A percentile compares a stretch with the other conserved stretches of the same genome.
Conservation (phyloP, 805 yeast genomes). For the Lipomyces mesembrius region DNA sequence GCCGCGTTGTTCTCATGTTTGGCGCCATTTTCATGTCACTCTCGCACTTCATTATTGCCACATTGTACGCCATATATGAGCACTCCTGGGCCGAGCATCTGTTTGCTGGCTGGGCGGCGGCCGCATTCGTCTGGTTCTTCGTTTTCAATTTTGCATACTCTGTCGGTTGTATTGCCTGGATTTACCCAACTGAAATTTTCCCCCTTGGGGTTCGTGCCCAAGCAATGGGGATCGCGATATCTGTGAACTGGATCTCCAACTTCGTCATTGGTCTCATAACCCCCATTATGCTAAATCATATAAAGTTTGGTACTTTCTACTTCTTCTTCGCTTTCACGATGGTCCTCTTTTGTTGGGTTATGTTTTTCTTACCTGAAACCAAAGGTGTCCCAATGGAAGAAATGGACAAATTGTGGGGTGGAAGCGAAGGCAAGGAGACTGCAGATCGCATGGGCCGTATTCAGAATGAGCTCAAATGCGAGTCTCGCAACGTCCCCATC, state of each 20-base stretch:
- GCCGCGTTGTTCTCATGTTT: constrained; percentile 62
- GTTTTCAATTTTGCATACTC: constrained; percentile 41
- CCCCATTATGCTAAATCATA: constrained; percentile 52
- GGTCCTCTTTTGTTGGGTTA: constrained; percentile 61
- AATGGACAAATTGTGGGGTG: constrained; percentile 67
- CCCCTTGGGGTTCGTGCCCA: constrained; percentile 72
- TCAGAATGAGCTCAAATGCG: constrained; percentile 16
- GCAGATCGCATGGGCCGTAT: constrained; percentile 30
- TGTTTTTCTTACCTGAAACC: constrained; percentile 52
- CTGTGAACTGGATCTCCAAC: constrained; percentile 73
- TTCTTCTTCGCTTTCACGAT: constrained; percentile 40
- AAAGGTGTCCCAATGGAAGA: constrained; percentile 80
- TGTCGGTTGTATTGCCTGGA: constrained; percentile 51
- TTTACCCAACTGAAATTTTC: constrained; percentile 67
- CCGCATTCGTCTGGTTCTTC: constrained; percentile 38
- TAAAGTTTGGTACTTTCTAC: constrained; percentile 32
- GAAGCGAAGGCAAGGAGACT: constrained; percentile 27
- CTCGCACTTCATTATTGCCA: constrained; percentile 47
- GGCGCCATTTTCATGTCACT: constrained; percentile 69
- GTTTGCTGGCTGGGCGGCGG: constrained; percentile 39
- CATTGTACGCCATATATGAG: constrained; percentile 50
- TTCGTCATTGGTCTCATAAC: constrained; percentile 50
- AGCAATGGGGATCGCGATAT: constrained; percentile 63
- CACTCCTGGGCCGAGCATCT: constrained; percentile 47
- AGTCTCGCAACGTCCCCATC: constrained; percentile 2